These are phyloP conservation scores for Eimeria tenella DNA, from an alignment of 169 alveolate genomes.

Conservation along the genomic window DNA sequence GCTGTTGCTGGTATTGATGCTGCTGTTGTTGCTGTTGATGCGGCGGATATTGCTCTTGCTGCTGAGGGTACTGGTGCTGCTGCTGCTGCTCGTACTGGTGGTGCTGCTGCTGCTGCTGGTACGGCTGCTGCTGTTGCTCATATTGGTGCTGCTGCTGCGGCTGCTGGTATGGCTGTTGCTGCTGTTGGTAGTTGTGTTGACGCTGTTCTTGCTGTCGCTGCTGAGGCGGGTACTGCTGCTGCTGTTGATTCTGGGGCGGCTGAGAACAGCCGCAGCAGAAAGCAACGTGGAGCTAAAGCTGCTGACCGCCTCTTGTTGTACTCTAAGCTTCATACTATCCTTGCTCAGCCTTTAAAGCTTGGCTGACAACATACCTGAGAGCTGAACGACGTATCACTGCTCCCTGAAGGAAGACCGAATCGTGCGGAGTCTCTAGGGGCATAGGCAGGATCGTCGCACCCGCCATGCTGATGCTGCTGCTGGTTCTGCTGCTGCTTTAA, in stretches of 20 bases:
- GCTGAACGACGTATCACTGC: constrained; percentile 26
- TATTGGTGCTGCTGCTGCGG: not conserved
- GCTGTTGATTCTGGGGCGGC: not conserved
- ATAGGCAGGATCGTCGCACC: not conserved
- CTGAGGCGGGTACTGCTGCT: constrained; percentile 7
- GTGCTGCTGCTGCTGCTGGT: not conserved
- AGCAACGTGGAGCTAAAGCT: not conserved
- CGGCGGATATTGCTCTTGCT: not conserved
- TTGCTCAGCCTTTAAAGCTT: not conserved
- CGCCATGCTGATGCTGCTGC: not conserved
- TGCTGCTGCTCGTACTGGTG: not conserved
- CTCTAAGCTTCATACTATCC: not conserved
- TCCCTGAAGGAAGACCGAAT: constrained; percentile 1
- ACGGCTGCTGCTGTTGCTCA: not conserved
- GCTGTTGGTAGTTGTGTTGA: not conserved
- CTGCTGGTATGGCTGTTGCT: constrained; percentile 5
- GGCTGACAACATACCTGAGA: not conserved
- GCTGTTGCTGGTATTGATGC: not conserved
- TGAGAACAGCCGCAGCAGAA: not conserved
- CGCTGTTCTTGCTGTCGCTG: constrained; percentile 18
- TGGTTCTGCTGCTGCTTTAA: not conserved
- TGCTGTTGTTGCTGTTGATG: not conserved
- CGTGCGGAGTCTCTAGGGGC: not conserved
- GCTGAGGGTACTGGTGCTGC: not conserved
- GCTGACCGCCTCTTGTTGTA: not conserved